Percentiles rank a stretch among this genome's conserved stretches.
These are phyloP conservation scores for Xylaria telfairii DNA, from an alignment of 495 filamentous ascomycete genomes.

Conservation along the genomic window DNA sequence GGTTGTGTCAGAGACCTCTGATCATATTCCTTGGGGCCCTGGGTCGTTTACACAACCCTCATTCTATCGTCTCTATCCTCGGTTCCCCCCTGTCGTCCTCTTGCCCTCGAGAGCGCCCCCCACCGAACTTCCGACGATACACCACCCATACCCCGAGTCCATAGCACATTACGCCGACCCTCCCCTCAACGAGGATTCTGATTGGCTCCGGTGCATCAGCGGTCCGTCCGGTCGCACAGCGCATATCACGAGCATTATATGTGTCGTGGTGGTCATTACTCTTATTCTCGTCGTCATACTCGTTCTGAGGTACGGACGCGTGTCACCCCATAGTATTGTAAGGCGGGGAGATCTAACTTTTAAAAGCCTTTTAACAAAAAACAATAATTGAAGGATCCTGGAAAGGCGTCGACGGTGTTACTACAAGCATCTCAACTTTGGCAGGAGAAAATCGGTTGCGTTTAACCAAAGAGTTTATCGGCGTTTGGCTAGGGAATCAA, in stretches of 20 bases:
- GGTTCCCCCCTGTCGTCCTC: not conserved
- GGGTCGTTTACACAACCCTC: not conserved
- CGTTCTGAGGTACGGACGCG: slow-evolving; percentile 6
- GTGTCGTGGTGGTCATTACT: not conserved
- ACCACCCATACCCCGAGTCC: not conserved
- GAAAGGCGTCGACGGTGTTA: not conserved
- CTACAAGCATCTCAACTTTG: not conserved
- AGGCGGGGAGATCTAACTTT: not conserved
- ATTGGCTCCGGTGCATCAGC: not conserved
- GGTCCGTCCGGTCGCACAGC: not conserved
- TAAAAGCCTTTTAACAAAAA: slow-evolving; percentile 2
- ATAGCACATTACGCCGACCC: not conserved
- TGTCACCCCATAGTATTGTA: not conserved
- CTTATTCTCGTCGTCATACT: slow-evolving; percentile 14
- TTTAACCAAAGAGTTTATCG: not conserved
- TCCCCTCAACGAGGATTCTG: not conserved
- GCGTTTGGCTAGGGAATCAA: not conserved
- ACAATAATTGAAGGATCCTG: not conserved
- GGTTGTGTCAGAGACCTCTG: not conserved
- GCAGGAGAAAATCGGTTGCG: not conserved
- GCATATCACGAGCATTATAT: not conserved
- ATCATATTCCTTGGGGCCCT: not conserved
- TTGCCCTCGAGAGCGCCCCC: not conserved
- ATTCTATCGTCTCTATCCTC: not conserved
- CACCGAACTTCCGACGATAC: not conserved